Evolutionary conservation across 2,329 filamentous ascomycete genomes (phyloP), one percentile per base, ranked within the genome.

Genomic region (Fusarium tuaranense): DNA sequence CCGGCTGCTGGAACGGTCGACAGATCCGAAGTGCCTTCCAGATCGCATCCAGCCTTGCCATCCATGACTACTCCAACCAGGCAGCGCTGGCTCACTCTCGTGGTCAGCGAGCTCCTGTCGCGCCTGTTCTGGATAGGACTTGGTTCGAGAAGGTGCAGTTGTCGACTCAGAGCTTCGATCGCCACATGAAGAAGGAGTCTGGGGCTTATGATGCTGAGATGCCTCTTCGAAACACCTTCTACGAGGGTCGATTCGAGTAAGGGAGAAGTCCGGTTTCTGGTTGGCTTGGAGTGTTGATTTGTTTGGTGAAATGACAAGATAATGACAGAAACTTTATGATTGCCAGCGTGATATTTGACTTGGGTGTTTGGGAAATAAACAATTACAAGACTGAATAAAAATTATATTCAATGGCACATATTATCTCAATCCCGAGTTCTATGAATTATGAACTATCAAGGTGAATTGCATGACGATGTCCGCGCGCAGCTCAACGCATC

Each of bases 71-170:
- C 60, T 48, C 79, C n/a, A 75, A 72, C 25, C 75, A 79, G 9
- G 76, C 75, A 3, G 80, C 82, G 25, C 51, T 72, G 18, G 83
- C 83, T 7, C 78, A 76, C 10, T 74, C 75, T 13, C 75, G 76
- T 1, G 83, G 83, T 36, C 80, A 83, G 72, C 75, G 79, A 27
- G 78, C 79, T 0, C 81, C 83, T n/a, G 76, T 78, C 0, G 83
- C 79, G 3, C 83, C 83, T 0, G 76, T 84, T 2, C 73, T 85
- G 4, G 83, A 84, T n/a, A 80, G 81, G 2, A 65, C 73, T 7
- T 71, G 84, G 67, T 85, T 85, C 32, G 82, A 84, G 60, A 84
- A 84, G 79, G 83, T 85, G 10, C 82, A 85, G 78, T 80, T 85
- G 82, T 84, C 83, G 69, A 85, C 83, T 4, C 80, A 83, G 77